phyloP scores from a whole-genome alignment of 1,139 yeast species.

The Protomyces gravidus region DNA sequence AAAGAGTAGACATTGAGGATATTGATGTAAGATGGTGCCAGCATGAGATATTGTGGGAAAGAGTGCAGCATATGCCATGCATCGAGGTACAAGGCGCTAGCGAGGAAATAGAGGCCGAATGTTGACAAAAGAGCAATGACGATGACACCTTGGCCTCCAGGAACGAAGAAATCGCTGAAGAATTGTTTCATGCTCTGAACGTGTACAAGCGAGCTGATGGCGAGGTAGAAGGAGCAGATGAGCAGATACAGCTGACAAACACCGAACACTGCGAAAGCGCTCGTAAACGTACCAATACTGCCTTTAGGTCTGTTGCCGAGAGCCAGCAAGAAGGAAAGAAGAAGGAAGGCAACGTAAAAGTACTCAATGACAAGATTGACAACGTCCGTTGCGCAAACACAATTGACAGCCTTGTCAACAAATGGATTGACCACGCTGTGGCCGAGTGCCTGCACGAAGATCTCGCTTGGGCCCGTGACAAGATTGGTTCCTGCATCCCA shows the following conservation, averaged over 20 bases:
- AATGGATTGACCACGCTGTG: conserved; percentile 32
- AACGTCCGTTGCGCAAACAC: conserved; percentile 22
- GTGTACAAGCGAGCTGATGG: conserved; percentile 38
- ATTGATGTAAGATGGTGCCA: conserved; percentile 73
- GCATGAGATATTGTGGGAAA: conserved; percentile 62
- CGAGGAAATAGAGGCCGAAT: conserved; percentile 70
- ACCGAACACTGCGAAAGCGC: conserved; percentile 42
- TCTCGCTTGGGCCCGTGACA: conserved; percentile 1
- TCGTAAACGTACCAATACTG: conserved; percentile 40
- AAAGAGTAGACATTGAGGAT: conserved; percentile 77
- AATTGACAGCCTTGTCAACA: conserved; percentile 31
- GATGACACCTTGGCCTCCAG: conserved; percentile 46
- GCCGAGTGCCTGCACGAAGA: conserved; percentile 9
- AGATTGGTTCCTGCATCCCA: not conserved
- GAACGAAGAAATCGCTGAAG: conserved; percentile 30
- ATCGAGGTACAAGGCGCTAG: conserved; percentile 69
- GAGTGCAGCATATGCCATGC: conserved; percentile 77
- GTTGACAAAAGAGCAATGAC: conserved; percentile 85
- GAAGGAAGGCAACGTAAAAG: conserved; percentile 41
- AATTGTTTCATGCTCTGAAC: conserved; percentile 35
- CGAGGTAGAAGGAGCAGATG: conserved; percentile 43
- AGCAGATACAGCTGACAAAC: conserved; percentile 43
- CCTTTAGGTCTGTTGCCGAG: conserved; percentile 47
- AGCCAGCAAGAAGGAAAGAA: conserved; percentile 44
- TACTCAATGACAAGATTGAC: conserved; percentile 43